These are phyloP conservation scores for Leccinum longicurvipes DNA, from an alignment of 768 basidiomycete genomes.

Conservation along the genomic window DNA sequence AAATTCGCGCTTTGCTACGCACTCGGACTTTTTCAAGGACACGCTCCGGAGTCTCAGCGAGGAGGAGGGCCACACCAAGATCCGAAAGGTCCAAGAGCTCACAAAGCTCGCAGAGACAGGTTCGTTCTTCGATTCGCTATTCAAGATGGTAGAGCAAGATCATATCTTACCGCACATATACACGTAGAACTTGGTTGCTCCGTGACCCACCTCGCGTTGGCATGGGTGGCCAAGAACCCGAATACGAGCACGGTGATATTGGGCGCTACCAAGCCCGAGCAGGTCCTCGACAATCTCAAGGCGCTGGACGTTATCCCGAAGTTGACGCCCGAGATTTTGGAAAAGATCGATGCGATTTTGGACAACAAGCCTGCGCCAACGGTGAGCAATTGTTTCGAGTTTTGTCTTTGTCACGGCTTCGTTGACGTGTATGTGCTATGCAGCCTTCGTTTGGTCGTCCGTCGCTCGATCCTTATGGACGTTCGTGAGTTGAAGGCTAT, in stretches of 20 bases:
- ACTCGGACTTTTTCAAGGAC: constrained; percentile 45
- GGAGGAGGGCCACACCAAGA: constrained; percentile 43
- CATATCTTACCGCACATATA: neutral
- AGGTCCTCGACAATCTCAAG: constrained; percentile 47
- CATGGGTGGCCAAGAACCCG: constrained; percentile 52
- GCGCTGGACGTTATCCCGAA: constrained; percentile 54
- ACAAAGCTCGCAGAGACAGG: constrained; percentile 41
- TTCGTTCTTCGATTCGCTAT: constrained; percentile 2
- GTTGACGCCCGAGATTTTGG: constrained; percentile 47
- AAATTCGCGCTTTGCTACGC: constrained; percentile 48
- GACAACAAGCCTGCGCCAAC: constrained; percentile 35
- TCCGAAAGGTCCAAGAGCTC: constrained; percentile 47
- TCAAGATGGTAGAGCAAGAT: neutral
- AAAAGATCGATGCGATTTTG: constrained; percentile 52
- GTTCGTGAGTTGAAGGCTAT: constrained; percentile 7
- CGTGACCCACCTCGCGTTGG: constrained; percentile 51
- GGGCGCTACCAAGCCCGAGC: constrained; percentile 47
- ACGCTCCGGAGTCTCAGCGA: constrained; percentile 41
- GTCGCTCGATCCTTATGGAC: constrained; percentile 27
- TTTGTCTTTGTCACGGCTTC: neutral
- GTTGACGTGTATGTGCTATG: neutral
- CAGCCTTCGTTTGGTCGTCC: constrained; percentile 29
- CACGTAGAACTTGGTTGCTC: constrained; percentile 41
- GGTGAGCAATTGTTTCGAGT: constrained; percentile 21
- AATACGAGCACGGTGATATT: constrained; percentile 48